Percentiles rank a stretch among this genome's conserved stretches.
Evolutionary conservation across 2,329 filamentous ascomycete species (phyloP).

Genomic region (Verticillium nonalfalfae): DNA sequence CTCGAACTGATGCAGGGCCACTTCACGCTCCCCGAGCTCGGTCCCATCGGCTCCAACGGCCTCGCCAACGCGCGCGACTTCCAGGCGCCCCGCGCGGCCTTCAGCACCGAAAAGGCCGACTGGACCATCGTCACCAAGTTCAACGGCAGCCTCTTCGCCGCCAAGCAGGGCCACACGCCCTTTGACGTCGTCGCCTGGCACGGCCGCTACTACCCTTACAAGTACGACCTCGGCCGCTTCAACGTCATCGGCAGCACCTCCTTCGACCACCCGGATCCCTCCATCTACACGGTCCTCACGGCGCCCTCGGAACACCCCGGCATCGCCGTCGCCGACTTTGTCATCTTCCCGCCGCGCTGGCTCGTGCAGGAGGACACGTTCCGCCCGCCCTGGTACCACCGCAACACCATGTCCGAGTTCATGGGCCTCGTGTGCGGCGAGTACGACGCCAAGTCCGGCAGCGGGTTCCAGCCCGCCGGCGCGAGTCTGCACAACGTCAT

Average conservation of each 20-base stretch:
- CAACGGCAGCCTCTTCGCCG: constrained; percentile 50
- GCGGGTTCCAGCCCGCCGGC: constrained; percentile 34
- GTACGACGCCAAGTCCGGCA: constrained; percentile 41
- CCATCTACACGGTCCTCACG: constrained; percentile 56
- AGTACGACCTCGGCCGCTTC: constrained; percentile 61
- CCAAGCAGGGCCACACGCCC: constrained; percentile 53
- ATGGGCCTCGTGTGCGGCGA: constrained; percentile 37
- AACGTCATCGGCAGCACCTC: constrained; percentile 56
- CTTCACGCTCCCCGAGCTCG: constrained; percentile 60
- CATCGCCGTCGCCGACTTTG: constrained; percentile 51
- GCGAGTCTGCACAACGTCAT: constrained; percentile 50
- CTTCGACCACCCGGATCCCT: constrained; percentile 60
- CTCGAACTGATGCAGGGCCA: constrained; percentile 60
- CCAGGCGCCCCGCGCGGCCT: constrained; percentile 52
- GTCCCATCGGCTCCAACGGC: constrained; percentile 59
- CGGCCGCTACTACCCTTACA: constrained; percentile 62
- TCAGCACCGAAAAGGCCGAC: constrained; percentile 40
- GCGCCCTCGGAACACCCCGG: constrained; percentile 41
- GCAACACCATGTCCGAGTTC: constrained; percentile 43
- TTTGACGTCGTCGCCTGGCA: constrained; percentile 65
- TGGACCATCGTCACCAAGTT: constrained; percentile 50
- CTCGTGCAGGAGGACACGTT: constrained; percentile 52
- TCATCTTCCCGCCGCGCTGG: constrained; percentile 56
- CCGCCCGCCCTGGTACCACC: constrained; percentile 52
- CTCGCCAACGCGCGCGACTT: constrained; percentile 64